Conservation (phyloP, 2,329 filamentous ascomycete genomes). For the Lachnellula arida region DNA sequence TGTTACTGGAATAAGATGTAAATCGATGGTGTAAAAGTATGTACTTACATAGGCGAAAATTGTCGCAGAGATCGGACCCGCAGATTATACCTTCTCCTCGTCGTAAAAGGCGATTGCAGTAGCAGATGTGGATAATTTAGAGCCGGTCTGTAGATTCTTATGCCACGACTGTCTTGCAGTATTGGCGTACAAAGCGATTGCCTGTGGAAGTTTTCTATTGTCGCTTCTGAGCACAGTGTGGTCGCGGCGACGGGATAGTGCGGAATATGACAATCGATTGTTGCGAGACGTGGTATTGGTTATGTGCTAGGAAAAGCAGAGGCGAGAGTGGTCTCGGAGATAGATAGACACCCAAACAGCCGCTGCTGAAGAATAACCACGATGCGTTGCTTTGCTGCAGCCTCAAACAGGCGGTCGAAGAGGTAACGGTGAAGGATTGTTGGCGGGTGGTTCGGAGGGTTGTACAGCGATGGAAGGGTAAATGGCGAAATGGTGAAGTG, state of each 20-base stretch:
- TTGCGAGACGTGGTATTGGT: constrained; percentile 8
- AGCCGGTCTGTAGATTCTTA: constrained; percentile 6
- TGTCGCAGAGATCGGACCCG: constrained; percentile 4
- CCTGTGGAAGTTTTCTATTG: constrained; percentile 18
- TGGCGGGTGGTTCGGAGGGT: constrained; percentile 24
- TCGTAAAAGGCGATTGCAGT: constrained; percentile 3
- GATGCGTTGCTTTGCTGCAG: constrained; percentile 20
- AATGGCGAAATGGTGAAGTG: constrained; percentile 12
- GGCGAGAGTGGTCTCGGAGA: constrained; percentile 2
- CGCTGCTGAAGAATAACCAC: constrained; percentile 16
- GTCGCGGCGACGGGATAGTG: constrained; percentile 10
- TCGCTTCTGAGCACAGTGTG: constrained; percentile 8
- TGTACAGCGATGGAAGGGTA: constrained; percentile 11
- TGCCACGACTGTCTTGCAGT: constrained; percentile 15
- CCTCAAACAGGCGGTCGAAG: constrained; percentile 27
- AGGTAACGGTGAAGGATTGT: constrained; percentile 15
- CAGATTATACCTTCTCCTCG: constrained; percentile 3
- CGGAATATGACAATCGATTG: constrained; percentile 11
- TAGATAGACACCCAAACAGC: constrained; percentile 12
- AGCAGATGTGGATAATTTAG: constrained; percentile 1
- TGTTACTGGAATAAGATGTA: constrained; percentile 8
- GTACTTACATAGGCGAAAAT: constrained; percentile 20
- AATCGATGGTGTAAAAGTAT: background rate
- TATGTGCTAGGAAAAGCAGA: constrained; percentile 13
- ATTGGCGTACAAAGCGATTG: constrained; percentile 14